Evolutionary conservation across 768 basidiomycete species (phyloP), one percentile per base, ranked within the genome.

Genomic region (Suillus subalutaceus): DNA sequence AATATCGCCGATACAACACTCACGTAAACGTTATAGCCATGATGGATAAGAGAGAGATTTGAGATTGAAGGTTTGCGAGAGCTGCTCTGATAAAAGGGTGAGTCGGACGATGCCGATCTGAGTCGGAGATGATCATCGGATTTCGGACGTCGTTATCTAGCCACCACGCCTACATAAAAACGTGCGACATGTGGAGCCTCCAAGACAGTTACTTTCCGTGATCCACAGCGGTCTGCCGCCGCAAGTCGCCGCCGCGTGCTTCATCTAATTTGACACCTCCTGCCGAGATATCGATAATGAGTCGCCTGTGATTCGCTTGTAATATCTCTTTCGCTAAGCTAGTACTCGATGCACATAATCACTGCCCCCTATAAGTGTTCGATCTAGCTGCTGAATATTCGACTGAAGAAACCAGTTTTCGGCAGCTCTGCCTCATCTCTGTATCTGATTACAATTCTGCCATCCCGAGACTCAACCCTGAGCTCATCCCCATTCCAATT

Each of bases 401-500:
- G 68, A 23, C 56, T 63, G 26, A 70, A 70, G 48, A 70, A 66
- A 15, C 68, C 60, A 38, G 10, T 30, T 56, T 66, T 70, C 7
- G 46, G 4, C 4, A 32, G 18, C 63, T 70, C 63, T 63, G 64
- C 67, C 58, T 80, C 81, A 61, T 79, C 80, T 30, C 78, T 78
- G 68, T 78, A 84, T 55, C 73, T 72, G 40, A 83, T 70, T 57
- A 71, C 78, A 44, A 83, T 74, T 26, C 70, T 73, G 48, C 82
- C 82, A 66, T 81, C 77, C 43, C 71, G 69, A 46, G 80, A 70
- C 66, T 79, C 77, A 48, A 80, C 70, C 12, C 71, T 65, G 26
- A 83, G 57, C 68, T 83, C 80, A 62, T 84, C 83, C 8, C 81
- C 80, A 30, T 67, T 59, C 82, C 81, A 83, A 23, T 74, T 71